Evolutionary conservation across 2,329 filamentous ascomycete genomes (phyloP), one percentile per base, ranked within the genome.

Genomic region (Geoglossum cookeanum): DNA sequence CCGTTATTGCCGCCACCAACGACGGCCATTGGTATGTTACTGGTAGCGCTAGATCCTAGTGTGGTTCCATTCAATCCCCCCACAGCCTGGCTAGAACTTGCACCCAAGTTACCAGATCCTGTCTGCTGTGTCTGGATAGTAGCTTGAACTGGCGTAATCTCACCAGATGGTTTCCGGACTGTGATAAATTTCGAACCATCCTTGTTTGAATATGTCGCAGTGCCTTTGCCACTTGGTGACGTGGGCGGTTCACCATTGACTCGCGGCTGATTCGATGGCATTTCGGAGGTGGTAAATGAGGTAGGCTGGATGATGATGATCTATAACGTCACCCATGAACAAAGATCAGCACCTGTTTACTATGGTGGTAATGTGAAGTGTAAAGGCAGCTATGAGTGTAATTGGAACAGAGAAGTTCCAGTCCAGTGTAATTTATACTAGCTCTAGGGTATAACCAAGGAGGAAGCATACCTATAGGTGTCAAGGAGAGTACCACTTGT

Each of bases 161-260:
- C 76, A 57, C 76, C 74, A 62, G 77, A 75, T 49, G 77, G 75
- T 67, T 83, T 82, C 33, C 80, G 79, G 13, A 83, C 75, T 48
- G 78, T 82, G 66, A 83, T 83, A 68, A 80, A 80, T 71, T 84
- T 84, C 60, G 80, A 82, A 59, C 80, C 80, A 71, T 84, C 80
- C 67, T 83, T 83, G 65, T 82, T 83, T 60, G 75, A 79, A 66
- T 83, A 82, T 64, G 81, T 83, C 32, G 80, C 75, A 17, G 76
- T 79, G 58, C 68, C 63, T 66, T 75, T 77, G 55, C 71, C 70
- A 59, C 72, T 72, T 56, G 78, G 75, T 59, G 78, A 78, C 62
- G 74, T 68, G 64, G 78, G 74, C 61, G 71, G 67, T 65, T 72
- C 72, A 58, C 69, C 64, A 63, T 74, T 73, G 67, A 74, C 68